Evolutionary conservation across 192 early-diverging fungal species (phyloP), one percentile per base, ranked within the genome.

Genomic region (Spizellomyces sp.): DNA sequence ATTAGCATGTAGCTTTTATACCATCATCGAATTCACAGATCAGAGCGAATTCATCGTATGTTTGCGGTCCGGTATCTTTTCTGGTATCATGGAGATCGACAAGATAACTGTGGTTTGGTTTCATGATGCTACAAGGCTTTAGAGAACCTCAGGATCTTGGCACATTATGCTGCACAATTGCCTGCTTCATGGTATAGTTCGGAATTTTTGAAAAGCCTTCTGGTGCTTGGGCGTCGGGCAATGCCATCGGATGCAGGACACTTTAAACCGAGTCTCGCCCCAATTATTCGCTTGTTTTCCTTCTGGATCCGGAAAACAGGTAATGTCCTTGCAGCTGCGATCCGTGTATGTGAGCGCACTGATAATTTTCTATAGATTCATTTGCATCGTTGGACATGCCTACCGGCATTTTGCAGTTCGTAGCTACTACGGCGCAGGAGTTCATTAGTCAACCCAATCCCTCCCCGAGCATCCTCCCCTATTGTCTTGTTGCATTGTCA

Each of bases 71-170:
- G 3, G 2, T 8, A 1, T 5, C 6, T 8, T 52, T 66, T 41
- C 19, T 41, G 60, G 4, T 62, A 41, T 36, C 17, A 9, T 41
- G 4, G 15, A 15, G n/a, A 62, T 62, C n/a, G 17, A 17, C 60
- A n/a, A 15, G 4, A 15, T 15, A n/a, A 15, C 36, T 6, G 60
- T 47, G 17, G 21, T 22, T 0, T 36, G 27, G n/a, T 36, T 3
- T 36, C 27, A 36, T 36, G 27, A 36, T 36, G 27, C 27, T 36
- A 36, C 27, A 36, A 70, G 69, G 62, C 69, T 8, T 36, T 54
- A n/a, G 62, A 64, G 55, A 72, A 72, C 22, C 27, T 72, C 14
- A 48, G 45, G 4, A 6, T 72, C 42, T 19, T 72, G 50, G 70
- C 62, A 10, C 47, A 48, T n/a, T 72, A 64, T 54, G 46, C 41